A percentile compares a stretch with the other conserved stretches of the same genome.
Evolutionary conservation across 2,329 filamentous ascomycete genomes (phyloP).

Genomic region (Colletotrichum sp.): DNA sequence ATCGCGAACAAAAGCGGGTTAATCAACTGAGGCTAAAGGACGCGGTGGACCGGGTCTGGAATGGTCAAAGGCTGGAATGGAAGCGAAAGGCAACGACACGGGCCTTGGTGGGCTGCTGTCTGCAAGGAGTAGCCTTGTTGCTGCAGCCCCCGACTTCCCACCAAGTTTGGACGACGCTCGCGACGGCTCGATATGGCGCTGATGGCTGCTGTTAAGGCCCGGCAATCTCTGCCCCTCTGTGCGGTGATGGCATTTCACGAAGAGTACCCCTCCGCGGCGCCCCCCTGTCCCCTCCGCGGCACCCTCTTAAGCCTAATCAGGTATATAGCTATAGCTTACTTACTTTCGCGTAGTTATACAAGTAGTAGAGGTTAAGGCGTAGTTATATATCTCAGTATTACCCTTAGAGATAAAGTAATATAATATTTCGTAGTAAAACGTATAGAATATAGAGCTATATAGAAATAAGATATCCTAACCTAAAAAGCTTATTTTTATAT

Average conservation of each 20-base stretch:
- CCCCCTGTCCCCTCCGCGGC: no score
- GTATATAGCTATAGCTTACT: no score
- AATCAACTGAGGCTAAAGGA: not conserved
- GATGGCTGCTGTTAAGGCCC: conserved; percentile 10
- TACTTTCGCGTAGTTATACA: no score
- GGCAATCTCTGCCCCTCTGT: not conserved
- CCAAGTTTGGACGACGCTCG: not conserved
- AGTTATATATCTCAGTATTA: no score
- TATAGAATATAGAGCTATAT: no score
- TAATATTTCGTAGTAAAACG: no score
- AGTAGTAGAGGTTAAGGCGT: no score
- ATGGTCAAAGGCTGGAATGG: conserved; percentile 11
- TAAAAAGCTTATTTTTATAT: no score
- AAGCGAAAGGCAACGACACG: conserved; percentile 12
- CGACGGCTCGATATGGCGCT: not conserved
- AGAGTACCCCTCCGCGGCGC: no score
- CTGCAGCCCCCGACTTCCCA: not conserved
- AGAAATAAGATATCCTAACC: no score
- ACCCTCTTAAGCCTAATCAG: no score
- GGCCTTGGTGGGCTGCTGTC: not conserved
- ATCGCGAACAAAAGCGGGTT: not conserved
- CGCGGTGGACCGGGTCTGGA: conserved; percentile 10
- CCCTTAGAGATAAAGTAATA: no score
- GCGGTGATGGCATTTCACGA: not conserved
- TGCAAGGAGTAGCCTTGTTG: conserved; percentile 20